phyloP scores from a whole-genome alignment of 1,284 basidiomycete genomes.

The Thecaphora thlaspeos region DNA sequence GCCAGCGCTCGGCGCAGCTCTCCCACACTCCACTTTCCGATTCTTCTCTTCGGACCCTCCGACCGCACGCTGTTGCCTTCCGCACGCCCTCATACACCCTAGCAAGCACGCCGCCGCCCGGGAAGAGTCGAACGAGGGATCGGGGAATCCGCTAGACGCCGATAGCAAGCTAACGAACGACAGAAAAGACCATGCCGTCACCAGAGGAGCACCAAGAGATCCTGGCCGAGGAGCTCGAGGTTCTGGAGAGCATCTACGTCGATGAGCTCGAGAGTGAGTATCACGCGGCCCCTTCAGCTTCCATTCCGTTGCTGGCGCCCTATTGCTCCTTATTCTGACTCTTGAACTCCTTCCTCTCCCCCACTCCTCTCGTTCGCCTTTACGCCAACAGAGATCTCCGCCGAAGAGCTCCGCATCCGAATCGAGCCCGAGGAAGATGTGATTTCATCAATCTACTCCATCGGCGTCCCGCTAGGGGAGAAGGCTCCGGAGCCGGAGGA shows the following conservation, averaged over 20 bases:
- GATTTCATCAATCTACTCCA: constrained; percentile 60
- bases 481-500: constrained; percentile 26
- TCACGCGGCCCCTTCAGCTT: not conserved
- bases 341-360: too few relatives aligned
- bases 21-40: too few relatives aligned
- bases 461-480: constrained; percentile 13
- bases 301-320: not conserved
- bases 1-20: too few relatives aligned
- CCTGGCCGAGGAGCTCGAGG: constrained; percentile 81
- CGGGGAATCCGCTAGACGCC: too few relatives aligned
- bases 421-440: constrained; percentile 80
- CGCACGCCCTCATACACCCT: too few relatives aligned
- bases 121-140: too few relatives aligned
- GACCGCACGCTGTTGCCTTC: too few relatives aligned
- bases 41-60: too few relatives aligned
- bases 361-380: too few relatives aligned
- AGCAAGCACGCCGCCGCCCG: too few relatives aligned
- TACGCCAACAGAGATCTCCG: constrained; percentile 85
- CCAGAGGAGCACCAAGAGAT: constrained; percentile 60
- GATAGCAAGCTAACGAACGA: too few relatives aligned
- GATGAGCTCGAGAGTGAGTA: constrained; percentile 85
- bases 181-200: constrained; percentile 42
- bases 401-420: constrained; percentile 77
- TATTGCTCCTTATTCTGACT: too few relatives aligned
- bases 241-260: constrained; percentile 92